Percentiles rank a stretch among this genome's conserved stretches.
Evolutionary conservation across 2,329 filamentous ascomycete species (phyloP).

Genomic region (Dactylonectria estremocensis): DNA sequence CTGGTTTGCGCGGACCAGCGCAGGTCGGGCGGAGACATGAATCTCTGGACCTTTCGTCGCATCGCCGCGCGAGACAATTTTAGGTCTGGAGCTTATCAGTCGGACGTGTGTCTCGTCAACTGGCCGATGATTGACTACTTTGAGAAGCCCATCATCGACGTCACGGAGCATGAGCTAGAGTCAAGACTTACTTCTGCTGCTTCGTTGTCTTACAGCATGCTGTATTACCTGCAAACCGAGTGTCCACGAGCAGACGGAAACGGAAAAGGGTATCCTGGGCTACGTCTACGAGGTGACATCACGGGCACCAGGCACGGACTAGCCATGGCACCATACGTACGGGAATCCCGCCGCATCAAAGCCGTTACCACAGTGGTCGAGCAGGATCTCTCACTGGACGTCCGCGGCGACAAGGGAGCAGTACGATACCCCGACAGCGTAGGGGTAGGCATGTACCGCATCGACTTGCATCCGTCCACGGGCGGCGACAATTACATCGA

Average conservation of each 20-base stretch:
- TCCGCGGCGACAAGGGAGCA: constrained; percentile 42
- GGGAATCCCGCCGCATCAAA: constrained; percentile 47
- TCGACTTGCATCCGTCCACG: constrained; percentile 48
- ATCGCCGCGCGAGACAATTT: constrained; percentile 47
- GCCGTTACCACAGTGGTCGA: constrained; percentile 46
- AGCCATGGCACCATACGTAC: constrained; percentile 49
- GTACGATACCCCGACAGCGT: constrained; percentile 47
- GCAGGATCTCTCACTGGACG: constrained; percentile 44
- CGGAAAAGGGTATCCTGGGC: constrained; percentile 44
- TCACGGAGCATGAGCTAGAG: constrained; percentile 38
- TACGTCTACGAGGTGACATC: constrained; percentile 46
- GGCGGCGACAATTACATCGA: constrained; percentile 51
- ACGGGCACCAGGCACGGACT: constrained; percentile 48
- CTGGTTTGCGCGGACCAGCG: constrained; percentile 45
- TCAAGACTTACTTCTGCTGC: constrained; percentile 37
- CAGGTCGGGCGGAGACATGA: constrained; percentile 47
- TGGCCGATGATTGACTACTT: constrained; percentile 52
- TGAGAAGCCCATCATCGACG: constrained; percentile 48
- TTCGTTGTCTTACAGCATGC: constrained; percentile 47
- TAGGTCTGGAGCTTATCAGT: constrained; percentile 39
- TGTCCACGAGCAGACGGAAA: constrained; percentile 46
- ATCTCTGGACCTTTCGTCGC: constrained; percentile 49
- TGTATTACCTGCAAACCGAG: constrained; percentile 48
- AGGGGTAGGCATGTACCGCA: constrained; percentile 50
- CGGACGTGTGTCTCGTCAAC: constrained; percentile 49